A percentile compares a stretch with the other conserved stretches of the same genome.
phyloP scores from a whole-genome alignment of 768 basidiomycete genomes.

The Termitomyces sp. region DNA sequence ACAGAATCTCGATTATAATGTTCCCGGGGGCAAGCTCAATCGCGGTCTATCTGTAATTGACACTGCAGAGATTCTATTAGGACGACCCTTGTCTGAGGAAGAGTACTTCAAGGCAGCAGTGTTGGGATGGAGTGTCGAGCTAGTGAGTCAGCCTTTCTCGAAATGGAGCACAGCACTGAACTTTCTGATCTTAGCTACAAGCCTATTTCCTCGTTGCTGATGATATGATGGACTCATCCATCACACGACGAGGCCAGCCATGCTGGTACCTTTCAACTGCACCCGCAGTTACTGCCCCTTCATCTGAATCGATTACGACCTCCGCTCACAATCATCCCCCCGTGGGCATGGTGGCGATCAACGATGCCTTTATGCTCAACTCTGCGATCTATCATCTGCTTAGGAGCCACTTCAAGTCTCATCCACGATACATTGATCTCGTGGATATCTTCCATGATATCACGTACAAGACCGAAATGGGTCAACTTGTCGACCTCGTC shows the following conservation, averaged over 20 bases:
- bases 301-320: conserved; percentile 9
- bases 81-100: conserved; percentile 62
- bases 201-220: conserved; percentile 96
- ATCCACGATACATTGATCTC: conserved; percentile 83
- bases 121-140: conserved; percentile 94
- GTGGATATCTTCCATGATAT: conserved; percentile 91
- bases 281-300: conserved; percentile 17
- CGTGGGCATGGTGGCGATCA: conserved; percentile 87
- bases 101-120: conserved; percentile 89
- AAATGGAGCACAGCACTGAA: neutral
- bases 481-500: conserved; percentile 93
- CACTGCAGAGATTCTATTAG: conserved; percentile 84
- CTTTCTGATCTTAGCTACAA: conserved; percentile 65
- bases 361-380: conserved; percentile 96
- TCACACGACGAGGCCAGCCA: conserved; percentile 91
- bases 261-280: conserved; percentile 76
- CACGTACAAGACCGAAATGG: conserved; percentile 91
- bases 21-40: conserved; percentile 96
- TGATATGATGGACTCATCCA: conserved; percentile 95
- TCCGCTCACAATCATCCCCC: conserved; percentile 24
- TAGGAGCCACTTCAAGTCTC: conserved; percentile 78
- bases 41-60: conserved; percentile 96
- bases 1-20: conserved; percentile 88
- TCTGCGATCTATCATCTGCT: conserved; percentile 89
- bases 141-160: conserved; percentile 48